Percentiles rank a stretch among this genome's conserved stretches.
phyloP scores from a whole-genome alignment of 345 rosid species.

The Abelmoschus esculentus region DNA sequence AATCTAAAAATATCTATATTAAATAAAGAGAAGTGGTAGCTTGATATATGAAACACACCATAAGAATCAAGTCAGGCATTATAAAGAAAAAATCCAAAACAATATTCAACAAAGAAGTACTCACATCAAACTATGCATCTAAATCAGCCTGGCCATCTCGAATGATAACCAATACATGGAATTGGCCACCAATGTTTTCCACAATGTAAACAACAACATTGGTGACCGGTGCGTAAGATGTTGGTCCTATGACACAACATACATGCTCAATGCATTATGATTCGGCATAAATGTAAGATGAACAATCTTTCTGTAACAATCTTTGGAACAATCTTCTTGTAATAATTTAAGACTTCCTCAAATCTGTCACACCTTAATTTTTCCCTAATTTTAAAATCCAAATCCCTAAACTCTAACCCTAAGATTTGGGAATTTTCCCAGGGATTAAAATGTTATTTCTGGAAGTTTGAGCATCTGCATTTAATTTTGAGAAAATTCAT shows the following conservation, averaged over 20 bases:
- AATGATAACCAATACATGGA: constrained; percentile 61
- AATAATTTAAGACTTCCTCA: constrained; percentile 73
- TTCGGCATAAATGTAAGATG: constrained; percentile 19
- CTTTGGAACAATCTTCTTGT: constrained; percentile 48
- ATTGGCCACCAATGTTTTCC: constrained; percentile 59
- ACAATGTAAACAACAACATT: constrained; percentile 64
- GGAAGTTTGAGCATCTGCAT: no score
- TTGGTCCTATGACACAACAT: constrained; percentile 45
- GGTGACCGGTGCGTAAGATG: constrained; percentile 63
- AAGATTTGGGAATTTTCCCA: no score
- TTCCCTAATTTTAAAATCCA: no score
- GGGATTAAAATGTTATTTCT: no score
- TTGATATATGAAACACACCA: not conserved
- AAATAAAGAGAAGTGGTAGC: not conserved
- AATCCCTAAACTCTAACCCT: no score
- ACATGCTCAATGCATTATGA: constrained; percentile 9
- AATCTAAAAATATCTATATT: not conserved
- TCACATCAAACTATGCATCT: constrained; percentile 79
- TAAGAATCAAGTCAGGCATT: not conserved
- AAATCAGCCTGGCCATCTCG: constrained; percentile 97
- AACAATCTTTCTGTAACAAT: no score
- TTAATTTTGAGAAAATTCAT: no score
- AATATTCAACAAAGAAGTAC: constrained; percentile 15
- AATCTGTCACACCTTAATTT: no score
- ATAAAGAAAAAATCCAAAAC: not conserved